phyloP scores from a whole-genome alignment of 169 alveolate species.

The Eimeria acervulina region DNA sequence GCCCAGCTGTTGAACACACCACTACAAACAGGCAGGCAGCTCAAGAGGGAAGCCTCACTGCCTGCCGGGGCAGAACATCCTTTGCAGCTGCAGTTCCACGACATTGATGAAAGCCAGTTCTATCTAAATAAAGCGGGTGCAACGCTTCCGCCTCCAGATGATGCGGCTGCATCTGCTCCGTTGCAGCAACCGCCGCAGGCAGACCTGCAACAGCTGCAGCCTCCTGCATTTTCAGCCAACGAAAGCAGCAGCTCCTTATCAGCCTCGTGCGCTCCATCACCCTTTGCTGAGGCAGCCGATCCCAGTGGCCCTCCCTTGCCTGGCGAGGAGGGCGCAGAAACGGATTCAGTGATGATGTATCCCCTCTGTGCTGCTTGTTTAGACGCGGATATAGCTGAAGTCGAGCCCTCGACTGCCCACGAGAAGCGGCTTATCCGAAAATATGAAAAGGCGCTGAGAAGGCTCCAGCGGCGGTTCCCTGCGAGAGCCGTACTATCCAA shows the following conservation, averaged over 20 bases:
- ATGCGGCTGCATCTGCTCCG: slow-evolving; percentile 3
- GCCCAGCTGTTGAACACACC: background rate
- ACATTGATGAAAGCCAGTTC: background rate
- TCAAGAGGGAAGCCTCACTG: background rate
- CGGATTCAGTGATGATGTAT: slow-evolving; percentile 36
- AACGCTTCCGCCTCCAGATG: background rate
- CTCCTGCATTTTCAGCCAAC: background rate
- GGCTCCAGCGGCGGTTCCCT: slow-evolving; percentile 15
- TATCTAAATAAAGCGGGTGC: background rate
- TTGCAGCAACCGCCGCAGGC: background rate
- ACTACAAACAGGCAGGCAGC: background rate
- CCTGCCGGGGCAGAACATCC: slow-evolving; percentile 14
- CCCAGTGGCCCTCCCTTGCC: background rate
- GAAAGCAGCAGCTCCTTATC: background rate
- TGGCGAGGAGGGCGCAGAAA: background rate
- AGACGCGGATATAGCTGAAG: slow-evolving; percentile 38
- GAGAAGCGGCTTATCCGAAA: slow-evolving; percentile 35
- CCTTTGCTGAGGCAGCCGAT: slow-evolving; percentile 3
- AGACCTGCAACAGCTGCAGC: slow-evolving; percentile 28
- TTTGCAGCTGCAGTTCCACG: background rate
- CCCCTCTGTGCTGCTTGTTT: slow-evolving; percentile 48
- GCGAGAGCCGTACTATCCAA: background rate
- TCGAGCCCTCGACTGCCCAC: slow-evolving; percentile 40
- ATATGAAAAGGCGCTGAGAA: slow-evolving; percentile 46
- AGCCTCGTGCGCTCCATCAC: background rate